Percentiles rank a stretch among this genome's conserved stretches.
phyloP scores from a whole-genome alignment of 441 rosid genomes.

The Iberis amara region DNA sequence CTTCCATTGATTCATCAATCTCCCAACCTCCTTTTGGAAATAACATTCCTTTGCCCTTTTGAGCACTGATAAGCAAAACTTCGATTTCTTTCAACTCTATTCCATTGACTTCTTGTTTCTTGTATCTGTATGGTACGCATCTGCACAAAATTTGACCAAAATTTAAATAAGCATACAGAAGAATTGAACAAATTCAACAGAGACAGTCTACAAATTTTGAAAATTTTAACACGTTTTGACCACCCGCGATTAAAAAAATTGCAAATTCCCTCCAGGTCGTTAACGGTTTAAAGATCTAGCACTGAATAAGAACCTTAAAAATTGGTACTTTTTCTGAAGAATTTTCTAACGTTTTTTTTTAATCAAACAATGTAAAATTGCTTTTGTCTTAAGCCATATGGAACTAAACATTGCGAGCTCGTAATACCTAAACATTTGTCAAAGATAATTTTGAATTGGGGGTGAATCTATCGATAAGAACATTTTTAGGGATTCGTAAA shows the following conservation, averaged over 20 bases:
- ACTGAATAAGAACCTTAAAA: background rate
- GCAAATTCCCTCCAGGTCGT: no score
- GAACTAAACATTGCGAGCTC: no score
- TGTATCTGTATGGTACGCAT: slow-evolving; percentile 68
- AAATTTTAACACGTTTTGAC: background rate
- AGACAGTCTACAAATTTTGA: background rate
- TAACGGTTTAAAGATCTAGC: no score
- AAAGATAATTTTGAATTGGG: background rate
- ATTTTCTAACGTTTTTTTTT: no score
- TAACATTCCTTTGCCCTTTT: slow-evolving; percentile 54
- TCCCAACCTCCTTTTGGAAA: slow-evolving; percentile 90
- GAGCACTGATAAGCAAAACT: slow-evolving; percentile 58
- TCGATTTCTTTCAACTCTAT: slow-evolving; percentile 32
- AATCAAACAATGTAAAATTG: no score
- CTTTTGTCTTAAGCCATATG: no score
- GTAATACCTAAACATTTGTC: no score
- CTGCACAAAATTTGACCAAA: slow-evolving; percentile 32
- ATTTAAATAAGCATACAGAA: background rate
- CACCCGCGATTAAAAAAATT: background rate
- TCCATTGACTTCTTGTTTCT: slow-evolving; percentile 24
- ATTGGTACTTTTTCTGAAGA: background rate
- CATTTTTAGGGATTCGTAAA: background rate
- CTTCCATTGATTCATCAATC: slow-evolving; percentile 53
- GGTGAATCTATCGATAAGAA: no score
- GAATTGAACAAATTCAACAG: no score